Evolutionary conservation across 1,284 basidiomycete species (phyloP).

Genomic region (Puccinia polysora): DNA sequence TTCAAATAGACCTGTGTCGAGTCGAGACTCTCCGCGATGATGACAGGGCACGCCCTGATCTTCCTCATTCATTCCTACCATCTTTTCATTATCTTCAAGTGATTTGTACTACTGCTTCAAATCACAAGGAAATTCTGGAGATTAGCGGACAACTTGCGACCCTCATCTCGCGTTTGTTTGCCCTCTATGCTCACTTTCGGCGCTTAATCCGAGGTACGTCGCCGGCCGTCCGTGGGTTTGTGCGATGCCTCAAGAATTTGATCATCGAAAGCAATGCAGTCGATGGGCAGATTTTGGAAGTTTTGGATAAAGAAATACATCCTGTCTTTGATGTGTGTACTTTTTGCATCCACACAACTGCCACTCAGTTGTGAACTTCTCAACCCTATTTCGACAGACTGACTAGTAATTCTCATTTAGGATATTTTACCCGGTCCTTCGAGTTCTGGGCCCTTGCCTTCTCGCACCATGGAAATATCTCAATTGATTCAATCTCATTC

Average conservation of each 20-base stretch:
- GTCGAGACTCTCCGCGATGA: conserved; percentile 14
- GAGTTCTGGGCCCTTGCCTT: conserved; percentile 5
- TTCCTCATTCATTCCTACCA: conserved; percentile 19
- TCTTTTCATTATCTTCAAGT: conserved; percentile 24
- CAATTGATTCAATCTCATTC: conserved; percentile 29
- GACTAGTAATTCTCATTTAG: too few species aligned
- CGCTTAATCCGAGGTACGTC: conserved; percentile 5
- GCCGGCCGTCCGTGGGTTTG: conserved; percentile 7
- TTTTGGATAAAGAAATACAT: conserved; percentile 35
- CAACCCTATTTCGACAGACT: too few species aligned
- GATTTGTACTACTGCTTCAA: conserved; percentile 28
- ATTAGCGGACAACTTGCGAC: conserved; percentile 24
- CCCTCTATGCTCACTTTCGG: conserved; percentile 29
- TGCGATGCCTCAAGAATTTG: conserved; percentile 24
- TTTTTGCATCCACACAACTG: too few species aligned
- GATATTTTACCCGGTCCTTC: background rate
- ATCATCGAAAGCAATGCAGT: conserved; percentile 25
- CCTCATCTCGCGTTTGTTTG: conserved; percentile 17
- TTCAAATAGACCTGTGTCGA: conserved; percentile 32
- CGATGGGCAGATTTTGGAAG: conserved; percentile 34
- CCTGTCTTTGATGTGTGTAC: conserved; percentile 19
- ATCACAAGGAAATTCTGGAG: conserved; percentile 20
- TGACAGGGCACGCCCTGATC: conserved; percentile 17
- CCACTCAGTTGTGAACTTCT: too few species aligned
- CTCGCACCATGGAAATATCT: conserved; percentile 29